Evolutionary conservation across 129 eudicot species (phyloP), one percentile per base, ranked within the genome.

Genomic region (Ambrosia trifida): DNA sequence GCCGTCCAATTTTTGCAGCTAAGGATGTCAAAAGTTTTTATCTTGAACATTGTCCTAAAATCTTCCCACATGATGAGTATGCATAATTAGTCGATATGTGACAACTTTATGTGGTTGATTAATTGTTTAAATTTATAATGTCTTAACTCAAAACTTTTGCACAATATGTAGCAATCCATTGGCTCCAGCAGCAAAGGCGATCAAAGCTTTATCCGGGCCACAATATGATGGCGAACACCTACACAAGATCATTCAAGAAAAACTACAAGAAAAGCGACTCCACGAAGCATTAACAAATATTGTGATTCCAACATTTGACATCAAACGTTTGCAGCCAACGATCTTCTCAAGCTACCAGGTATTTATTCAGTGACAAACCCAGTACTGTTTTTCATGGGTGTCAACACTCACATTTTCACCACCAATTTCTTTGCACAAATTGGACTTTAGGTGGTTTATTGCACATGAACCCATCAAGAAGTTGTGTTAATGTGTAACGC

Each of bases 301-400:
- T 0, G 86, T 87, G 16, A 87, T 87, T 49, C 89, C 93, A 14
- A 71, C 93, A 14, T 84, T 84, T 54, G 93, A 87, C 64, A 84
- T 84, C 24, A 76, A 73, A 67, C 5, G 9, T 7, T 11, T 73
- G 45, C 80, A 87, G 69, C 89, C 93, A 2, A 62, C 60, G 5
- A 79, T 84, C 47, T 87, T 87, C 79, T 82, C 87, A 33, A 76
- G 84, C 10, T 82, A 50, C 64, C 74, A 70, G 84, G 94, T 85
- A 35, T 17, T 18, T 35, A 16, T 36, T 17, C 28, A 24, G 28
- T 24, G 28, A 24, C 28, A 24, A 24, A 24, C 28, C 28, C 28
- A n/a, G n/a, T n/a, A n/a, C n/a, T n/a, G n/a, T n/a, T n/a, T n/a
- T n/a, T n/a, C n/a, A n/a, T n/a, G n/a, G n/a, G n/a, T n/a, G n/a